These are phyloP conservation scores for Mycena pura DNA, from an alignment of 768 basidiomycete species.

Conservation along the genomic window DNA sequence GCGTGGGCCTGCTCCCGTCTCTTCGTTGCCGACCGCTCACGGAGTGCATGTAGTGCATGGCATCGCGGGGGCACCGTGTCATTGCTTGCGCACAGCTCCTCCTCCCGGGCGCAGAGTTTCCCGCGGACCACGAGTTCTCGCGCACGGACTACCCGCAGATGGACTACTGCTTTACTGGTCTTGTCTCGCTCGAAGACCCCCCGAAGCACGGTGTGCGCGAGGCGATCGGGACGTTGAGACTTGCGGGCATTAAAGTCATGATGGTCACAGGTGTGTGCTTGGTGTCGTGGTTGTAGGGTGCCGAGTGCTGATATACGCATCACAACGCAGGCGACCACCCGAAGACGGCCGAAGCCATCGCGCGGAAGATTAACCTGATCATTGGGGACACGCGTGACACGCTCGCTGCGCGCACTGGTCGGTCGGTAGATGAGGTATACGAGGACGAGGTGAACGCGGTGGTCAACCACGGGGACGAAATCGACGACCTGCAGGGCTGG, in stretches of 20 bases:
- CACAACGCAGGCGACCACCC: constrained; percentile 64
- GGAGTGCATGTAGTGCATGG: constrained; percentile 62
- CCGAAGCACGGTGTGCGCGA: constrained; percentile 77
- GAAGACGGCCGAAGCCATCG: constrained; percentile 77
- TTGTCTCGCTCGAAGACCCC: constrained; percentile 73
- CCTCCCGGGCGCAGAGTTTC: constrained; percentile 56
- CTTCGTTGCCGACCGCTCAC: background rate
- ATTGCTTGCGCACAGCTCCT: constrained; percentile 74
- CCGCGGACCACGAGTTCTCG: constrained; percentile 55
- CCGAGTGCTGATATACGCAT: background rate
- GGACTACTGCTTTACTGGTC: constrained; percentile 68
- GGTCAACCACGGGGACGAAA: constrained; percentile 72
- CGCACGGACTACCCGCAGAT: constrained; percentile 62
- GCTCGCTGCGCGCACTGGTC: constrained; percentile 60
- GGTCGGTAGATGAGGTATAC: constrained; percentile 63
- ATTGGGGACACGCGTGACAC: constrained; percentile 71
- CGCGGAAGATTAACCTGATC: constrained; percentile 74
- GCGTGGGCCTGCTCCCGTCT: constrained; percentile 24
- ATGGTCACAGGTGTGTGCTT: constrained; percentile 70
- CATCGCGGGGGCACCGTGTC: constrained; percentile 76
- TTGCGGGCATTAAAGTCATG: constrained; percentile 79
- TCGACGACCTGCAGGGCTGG: constrained; percentile 71
- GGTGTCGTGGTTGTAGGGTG: too few species aligned
- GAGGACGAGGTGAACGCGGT: constrained; percentile 73
- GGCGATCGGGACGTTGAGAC: constrained; percentile 71